These are phyloP conservation scores for Botrytis porri DNA, from an alignment of 2,329 filamentous ascomycete species.

Conservation along the genomic window DNA sequence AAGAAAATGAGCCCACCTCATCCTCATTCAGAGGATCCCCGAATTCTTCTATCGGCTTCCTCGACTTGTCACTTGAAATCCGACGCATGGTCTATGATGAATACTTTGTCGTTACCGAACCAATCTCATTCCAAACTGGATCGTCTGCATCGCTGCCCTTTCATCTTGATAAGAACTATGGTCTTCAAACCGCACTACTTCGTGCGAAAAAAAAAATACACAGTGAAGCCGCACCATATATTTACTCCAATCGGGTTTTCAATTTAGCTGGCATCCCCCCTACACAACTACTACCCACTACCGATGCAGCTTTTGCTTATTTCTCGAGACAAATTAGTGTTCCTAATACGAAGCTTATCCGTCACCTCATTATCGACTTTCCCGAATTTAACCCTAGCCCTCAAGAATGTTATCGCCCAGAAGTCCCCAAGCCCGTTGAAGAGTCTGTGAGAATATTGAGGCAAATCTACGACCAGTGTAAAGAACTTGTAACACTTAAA, in stretches of 20 bases:
- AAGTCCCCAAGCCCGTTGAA: not conserved
- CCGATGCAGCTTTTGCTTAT: not conserved
- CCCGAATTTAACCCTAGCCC: rapidly evolving
- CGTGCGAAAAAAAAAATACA: not conserved
- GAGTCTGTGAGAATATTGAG: not conserved
- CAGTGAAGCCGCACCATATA: not conserved
- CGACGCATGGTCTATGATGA: not conserved
- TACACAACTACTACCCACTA: not conserved
- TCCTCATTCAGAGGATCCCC: too few species aligned
- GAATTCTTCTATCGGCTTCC: not conserved
- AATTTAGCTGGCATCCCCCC: not conserved
- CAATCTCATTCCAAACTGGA: not conserved
- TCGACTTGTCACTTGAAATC: not conserved
- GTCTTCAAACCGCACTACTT: not conserved
- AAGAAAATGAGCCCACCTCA: not conserved
- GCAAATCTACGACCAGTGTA: not conserved
- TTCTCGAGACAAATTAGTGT: not conserved
- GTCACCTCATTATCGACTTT: not conserved
- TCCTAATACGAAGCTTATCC: not conserved
- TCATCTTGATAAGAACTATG: not conserved
- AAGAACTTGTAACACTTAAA: not conserved
- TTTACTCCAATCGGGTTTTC: not conserved
- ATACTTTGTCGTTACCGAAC: not conserved
- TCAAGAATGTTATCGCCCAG: rapidly evolving
- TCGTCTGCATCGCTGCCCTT: not conserved